A percentile compares a stretch with the other conserved stretches of the same genome.
Evolutionary conservation across 345 rosid species (phyloP).

Genomic region (Eucalyptus marginata): DNA sequence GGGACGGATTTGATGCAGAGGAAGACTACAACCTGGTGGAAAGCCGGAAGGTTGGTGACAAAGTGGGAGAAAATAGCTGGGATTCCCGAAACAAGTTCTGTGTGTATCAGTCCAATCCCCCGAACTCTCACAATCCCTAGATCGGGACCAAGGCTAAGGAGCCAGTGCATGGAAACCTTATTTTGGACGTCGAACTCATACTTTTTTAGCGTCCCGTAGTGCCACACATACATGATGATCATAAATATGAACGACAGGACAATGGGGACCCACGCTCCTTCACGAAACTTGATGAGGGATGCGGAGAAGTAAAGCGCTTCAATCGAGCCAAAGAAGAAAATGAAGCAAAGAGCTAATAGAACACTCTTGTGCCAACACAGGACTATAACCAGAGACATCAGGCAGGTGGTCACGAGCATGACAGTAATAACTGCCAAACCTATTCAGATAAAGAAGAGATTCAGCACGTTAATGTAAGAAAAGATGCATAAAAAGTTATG

Average conservation of each 20-base stretch:
- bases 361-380: constrained; percentile 84
- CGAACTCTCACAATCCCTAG: constrained; percentile 83
- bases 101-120: constrained; percentile 87
- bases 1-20: constrained; percentile 94
- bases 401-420: constrained; percentile 89
- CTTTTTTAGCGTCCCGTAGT: constrained; percentile 79
- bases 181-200: constrained; percentile 90
- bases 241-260: constrained; percentile 69
- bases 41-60: constrained; percentile 97
- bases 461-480: neutral
- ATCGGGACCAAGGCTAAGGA: constrained; percentile 63
- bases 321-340: constrained; percentile 71
- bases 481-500: neutral
- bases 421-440: constrained; percentile 98
- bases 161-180: constrained; percentile 90
- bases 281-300: constrained; percentile 84
- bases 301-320: constrained; percentile 98
- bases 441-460: constrained; percentile 9
- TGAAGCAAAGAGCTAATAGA: constrained; percentile 50
- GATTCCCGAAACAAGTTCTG: constrained; percentile 89
- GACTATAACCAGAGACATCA: constrained; percentile 85
- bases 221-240: constrained; percentile 78
- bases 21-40: constrained; percentile 88
- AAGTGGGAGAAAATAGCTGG: constrained; percentile 98
- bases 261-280: constrained; percentile 97